Evolutionary conservation across 768 basidiomycete genomes (phyloP), one percentile per base, ranked within the genome.

Genomic region (Lentinula aciculospora): DNA sequence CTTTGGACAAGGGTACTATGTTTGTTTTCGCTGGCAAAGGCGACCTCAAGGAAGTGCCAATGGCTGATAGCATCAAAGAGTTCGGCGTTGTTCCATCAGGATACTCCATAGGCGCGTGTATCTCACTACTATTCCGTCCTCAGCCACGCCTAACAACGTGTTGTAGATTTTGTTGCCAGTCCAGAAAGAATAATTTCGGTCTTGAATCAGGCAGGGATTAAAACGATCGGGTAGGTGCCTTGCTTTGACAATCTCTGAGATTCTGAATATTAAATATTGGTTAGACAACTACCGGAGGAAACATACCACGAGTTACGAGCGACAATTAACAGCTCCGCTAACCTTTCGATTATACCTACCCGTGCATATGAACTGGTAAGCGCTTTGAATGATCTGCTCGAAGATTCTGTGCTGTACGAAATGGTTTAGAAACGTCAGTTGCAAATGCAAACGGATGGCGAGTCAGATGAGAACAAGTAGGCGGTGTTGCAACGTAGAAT

Each of bases 261-360:
- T 28, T 21, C 4, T 3, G 29, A 40, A 15, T 27, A 15, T 40
- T n/a, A 15, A 17, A 10, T 27, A 9, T n/a, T n/a, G n/a, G 27
- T 3, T n/a, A 54, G 53, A 28, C 53, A 54, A 54, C 17, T 39
- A 28, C 53, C 53, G 5, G 53, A 54, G 28, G 53, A 54, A 7
- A 54, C 53, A 5, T 31, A 31, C 53, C 6, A 54, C 40, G 53
- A 54, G 25, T 27, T 54, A 17, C 34, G 53, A 28, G 53, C 36
- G 19, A 54, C 19, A 28, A 23, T 54, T 10, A 54, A 54, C 25
- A 13, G 17, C 4, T 37, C 53, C 12, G 17, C 36, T 6, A 54
- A 54, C 23, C 53, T 54, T 12, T 40, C 37, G 4, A 54, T 54
- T 23, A 36, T 54, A 3, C 53, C 53, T 27, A 54, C 53, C 10